Evolutionary conservation across 106 monocot genomes (phyloP), one percentile per base, ranked within the genome.

Genomic region (Platanthera guangdongensis): DNA sequence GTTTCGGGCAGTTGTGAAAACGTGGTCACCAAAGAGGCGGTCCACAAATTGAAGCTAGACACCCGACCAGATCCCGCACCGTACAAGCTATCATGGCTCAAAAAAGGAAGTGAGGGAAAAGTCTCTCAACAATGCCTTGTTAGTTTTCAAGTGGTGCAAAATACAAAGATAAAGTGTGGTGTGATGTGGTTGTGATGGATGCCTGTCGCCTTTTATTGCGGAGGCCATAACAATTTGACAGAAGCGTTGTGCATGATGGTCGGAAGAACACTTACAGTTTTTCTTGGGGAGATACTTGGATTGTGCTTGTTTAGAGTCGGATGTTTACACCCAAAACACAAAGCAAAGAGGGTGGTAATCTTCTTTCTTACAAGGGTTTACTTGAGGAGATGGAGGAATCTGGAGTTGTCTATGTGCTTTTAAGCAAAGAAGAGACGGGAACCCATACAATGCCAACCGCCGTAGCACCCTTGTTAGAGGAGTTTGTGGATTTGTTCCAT

Each of bases 1-100:
- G 72, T 73, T 39, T 32, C 72, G 15, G 71, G 79, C 14, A 72
- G 79, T 47, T 79, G 70, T 21, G 57, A 79, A 55, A 79, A 79
- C 5, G 57, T 79, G 4, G 47, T 79, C 13, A 5, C 39, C 8
- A 47, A 52, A 1, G 52, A 71, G 22, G 45, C 22, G 0, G 53
- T 55, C 47, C 52, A 72, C 3, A 72, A 72, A 55, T 47, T 79
- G n/a, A 47, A 47, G 9, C 10, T 71, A 30, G 18, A 52, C 12
- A 71, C 52, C 5, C 51, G 52, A 25, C 10, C 16, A 45, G 51
- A 68, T 45, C 68, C 67, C 6, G 52, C 18, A 32, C 54, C 70
- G 8, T 79, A 72, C 52, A 79, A 79, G 72, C 47, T 79, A 18
- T 18, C 77, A 9, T 77, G 67, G 77, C 64, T 77, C 32, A 63